These are phyloP conservation scores for Claviceps citrina DNA, from an alignment of 2,329 filamentous ascomycete species.

Conservation along the genomic window DNA sequence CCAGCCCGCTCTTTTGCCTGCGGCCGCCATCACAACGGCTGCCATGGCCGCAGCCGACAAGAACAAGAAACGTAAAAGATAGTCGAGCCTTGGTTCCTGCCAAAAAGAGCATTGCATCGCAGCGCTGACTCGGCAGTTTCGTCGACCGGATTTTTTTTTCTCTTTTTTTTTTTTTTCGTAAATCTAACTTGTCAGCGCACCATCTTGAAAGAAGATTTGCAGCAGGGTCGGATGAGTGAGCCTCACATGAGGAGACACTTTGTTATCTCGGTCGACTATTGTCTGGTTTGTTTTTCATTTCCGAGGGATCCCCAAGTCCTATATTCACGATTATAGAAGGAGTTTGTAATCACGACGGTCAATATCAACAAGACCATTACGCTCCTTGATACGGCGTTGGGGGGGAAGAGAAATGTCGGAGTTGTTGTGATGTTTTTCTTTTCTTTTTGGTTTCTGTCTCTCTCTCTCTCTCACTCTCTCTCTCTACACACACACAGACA, in stretches of 20 bases:
- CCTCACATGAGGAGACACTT: no score
- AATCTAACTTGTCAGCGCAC: no score
- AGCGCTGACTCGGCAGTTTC: no score
- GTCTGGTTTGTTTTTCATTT: neutral
- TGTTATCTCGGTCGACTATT: no score
- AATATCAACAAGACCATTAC: constrained; percentile 18
- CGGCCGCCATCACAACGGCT: constrained; percentile 27
- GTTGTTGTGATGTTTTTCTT: constrained; percentile 10
- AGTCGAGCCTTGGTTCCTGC: constrained; percentile 8
- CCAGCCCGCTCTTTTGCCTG: constrained; percentile 26
- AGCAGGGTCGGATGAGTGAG: no score
- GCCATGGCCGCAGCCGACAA: constrained; percentile 29
- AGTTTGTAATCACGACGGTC: constrained; percentile 26
- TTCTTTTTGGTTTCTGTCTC: neutral
- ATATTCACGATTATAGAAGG: constrained; percentile 7
- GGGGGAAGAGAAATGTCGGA: constrained; percentile 14
- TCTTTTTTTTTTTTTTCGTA: no score
- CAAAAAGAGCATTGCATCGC: no score
- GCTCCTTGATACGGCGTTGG: constrained; percentile 22
- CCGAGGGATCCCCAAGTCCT: neutral
- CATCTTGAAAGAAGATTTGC: no score
- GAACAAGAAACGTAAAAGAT: constrained; percentile 48
- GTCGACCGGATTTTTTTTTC: no score
- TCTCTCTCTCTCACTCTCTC: neutral
- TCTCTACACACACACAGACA: neutral